Evolutionary conservation across 164 flowering plant genomes (phyloP).

Genomic region (Echeveria elegans): DNA sequence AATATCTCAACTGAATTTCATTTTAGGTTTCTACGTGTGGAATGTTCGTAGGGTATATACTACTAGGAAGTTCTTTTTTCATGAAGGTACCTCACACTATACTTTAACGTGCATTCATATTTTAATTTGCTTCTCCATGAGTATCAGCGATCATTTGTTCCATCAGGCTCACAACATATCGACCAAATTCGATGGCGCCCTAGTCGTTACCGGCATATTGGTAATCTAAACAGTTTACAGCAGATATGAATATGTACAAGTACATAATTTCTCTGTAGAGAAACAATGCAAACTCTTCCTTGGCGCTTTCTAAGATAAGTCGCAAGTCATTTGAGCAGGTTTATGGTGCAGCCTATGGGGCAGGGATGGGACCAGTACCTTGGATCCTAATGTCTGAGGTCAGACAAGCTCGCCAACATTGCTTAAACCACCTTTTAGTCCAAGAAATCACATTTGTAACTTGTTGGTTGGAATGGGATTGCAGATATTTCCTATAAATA

Average conservation of each 20-base stretch:
- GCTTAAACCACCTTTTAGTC: background rate
- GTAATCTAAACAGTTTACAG: background rate
- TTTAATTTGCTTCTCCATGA: background rate
- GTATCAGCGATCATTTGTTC: background rate
- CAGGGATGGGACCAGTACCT: constrained; percentile 7
- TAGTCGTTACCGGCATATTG: background rate
- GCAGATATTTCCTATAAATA: constrained; percentile 5
- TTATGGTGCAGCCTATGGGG: background rate
- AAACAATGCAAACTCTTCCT: no score
- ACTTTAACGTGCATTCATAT: background rate
- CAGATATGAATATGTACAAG: background rate
- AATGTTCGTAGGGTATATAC: background rate
- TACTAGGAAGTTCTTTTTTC: background rate
- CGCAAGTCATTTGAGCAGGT: background rate
- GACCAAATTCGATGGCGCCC: background rate
- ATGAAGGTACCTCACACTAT: background rate
- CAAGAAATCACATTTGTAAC: background rate
- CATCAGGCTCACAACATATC: background rate
- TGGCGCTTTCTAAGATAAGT: background rate
- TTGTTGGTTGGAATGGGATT: background rate
- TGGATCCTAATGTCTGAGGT: constrained; percentile 6
- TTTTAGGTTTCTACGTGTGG: constrained; percentile 45
- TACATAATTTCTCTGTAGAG: background rate
- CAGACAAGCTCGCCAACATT: background rate
- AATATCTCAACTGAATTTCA: background rate